A percentile compares a stretch with the other conserved stretches of the same genome.
Conservation (phyloP, 306 rosid species). For the Calophaca sinica region DNA sequence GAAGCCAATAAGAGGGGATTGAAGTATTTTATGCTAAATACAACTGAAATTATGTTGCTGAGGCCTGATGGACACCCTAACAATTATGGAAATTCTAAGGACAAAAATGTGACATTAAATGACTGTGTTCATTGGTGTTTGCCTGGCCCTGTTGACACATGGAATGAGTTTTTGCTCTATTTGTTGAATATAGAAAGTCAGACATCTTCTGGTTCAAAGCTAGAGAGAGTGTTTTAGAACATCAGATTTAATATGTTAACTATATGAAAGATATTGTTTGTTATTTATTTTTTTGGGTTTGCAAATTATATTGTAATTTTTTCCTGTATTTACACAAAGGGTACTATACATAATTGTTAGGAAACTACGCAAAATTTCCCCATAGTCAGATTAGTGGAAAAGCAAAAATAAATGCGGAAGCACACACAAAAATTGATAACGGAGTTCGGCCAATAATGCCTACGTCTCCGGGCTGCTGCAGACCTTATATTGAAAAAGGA, state of each 20-base stretch:
- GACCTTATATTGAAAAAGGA: too few species aligned
- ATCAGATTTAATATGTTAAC: slow-evolving; percentile 25
- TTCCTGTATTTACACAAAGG: slow-evolving; percentile 13
- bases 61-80: slow-evolving; percentile 98
- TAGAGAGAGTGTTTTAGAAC: slow-evolving; percentile 34
- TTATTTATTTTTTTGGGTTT: background rate
- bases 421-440: too few species aligned
- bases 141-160: slow-evolving; percentile 95
- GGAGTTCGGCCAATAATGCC: too few species aligned
- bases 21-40: slow-evolving; percentile 62
- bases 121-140: slow-evolving; percentile 99
- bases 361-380: too few species aligned
- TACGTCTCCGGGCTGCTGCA: too few species aligned
- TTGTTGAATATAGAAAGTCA: slow-evolving; percentile 54
- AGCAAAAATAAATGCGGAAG: too few species aligned
- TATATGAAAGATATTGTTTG: background rate
- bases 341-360: background rate
- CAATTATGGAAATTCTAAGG: slow-evolving; percentile 57
- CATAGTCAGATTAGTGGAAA: too few species aligned
- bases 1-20: slow-evolving; percentile 57
- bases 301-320: slow-evolving; percentile 17
- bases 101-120: slow-evolving; percentile 55
- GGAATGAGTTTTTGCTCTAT: slow-evolving; percentile 85
- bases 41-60: slow-evolving; percentile 75
- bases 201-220: slow-evolving; percentile 29